These are phyloP conservation scores for Puccinia horiana DNA, from an alignment of 1,284 basidiomycete genomes.

Conservation along the genomic window DNA sequence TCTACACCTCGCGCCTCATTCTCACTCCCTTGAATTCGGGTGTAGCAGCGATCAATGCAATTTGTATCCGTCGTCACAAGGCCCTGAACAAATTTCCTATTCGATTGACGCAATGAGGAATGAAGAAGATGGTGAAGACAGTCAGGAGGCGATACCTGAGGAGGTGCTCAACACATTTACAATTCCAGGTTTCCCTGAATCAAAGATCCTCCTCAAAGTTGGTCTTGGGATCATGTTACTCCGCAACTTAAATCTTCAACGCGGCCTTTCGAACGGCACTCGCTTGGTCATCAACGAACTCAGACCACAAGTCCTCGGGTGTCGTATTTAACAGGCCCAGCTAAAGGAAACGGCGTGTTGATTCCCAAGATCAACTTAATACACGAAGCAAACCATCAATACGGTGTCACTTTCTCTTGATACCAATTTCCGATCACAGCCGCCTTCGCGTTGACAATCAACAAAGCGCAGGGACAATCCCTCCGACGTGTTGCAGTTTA, in stretches of 20 bases:
- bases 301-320: not conserved
- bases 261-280: not conserved
- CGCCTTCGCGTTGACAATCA: not conserved
- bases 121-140: too few relatives aligned
- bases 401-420: not conserved
- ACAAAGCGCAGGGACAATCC: slow-evolving; percentile 20
- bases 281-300: not conserved
- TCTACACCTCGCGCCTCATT: not conserved
- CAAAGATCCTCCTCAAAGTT: not conserved
- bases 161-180: not conserved
- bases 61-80: not conserved
- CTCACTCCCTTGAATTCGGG: not conserved
- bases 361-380: not conserved
- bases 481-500: not conserved
- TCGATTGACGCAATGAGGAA: not conserved
- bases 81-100: not conserved
- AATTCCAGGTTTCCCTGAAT: not conserved
- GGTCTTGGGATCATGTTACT: not conserved
- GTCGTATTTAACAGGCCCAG: too few relatives aligned
- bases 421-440: slow-evolving; percentile 60
- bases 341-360: not conserved
- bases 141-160: not conserved
- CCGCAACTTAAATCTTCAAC: not conserved
- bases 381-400: not conserved
- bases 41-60: not conserved